These are phyloP conservation scores for Musa acuminata DNA, from an alignment of 176 grass and related monocot species.

Conservation along the genomic window DNA sequence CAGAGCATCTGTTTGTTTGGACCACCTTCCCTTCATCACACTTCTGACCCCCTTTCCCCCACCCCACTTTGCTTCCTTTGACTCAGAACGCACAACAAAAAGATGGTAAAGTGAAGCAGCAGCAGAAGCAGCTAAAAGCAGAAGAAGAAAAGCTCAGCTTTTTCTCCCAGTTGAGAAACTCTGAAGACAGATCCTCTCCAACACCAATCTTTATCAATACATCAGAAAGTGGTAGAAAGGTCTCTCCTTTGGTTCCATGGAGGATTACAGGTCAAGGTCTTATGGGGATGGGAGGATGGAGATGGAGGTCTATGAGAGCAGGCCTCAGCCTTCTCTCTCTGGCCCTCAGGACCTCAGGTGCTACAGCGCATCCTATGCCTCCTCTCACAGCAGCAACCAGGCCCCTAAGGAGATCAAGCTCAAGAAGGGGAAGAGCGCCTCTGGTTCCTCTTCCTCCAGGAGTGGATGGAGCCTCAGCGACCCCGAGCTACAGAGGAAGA, in stretches of 20 bases:
- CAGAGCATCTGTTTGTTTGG: not conserved
- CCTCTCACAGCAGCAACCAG: constrained; percentile 22
- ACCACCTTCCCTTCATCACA: not conserved
- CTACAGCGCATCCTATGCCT: constrained; percentile 51
- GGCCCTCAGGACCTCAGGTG: constrained; percentile 33
- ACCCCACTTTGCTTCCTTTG: constrained; percentile 1
- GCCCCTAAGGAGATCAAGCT: constrained; percentile 11
- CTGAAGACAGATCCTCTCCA: not conserved
- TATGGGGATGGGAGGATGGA: constrained; percentile 17
- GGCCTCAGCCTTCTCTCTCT: not conserved
- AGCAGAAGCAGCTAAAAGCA: not conserved
- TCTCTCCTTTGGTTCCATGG: constrained; percentile 9
- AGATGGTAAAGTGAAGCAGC: not conserved
- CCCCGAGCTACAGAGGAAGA: constrained; percentile 77
- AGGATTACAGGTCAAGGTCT: constrained; percentile 20
- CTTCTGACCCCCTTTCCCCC: not conserved
- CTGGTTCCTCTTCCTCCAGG: constrained; percentile 33
- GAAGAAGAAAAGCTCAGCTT: not conserved
- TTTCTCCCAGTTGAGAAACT: not conserved
- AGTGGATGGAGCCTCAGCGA: constrained; percentile 35
- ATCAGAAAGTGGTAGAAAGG: not conserved
- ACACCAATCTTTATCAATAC: not conserved
- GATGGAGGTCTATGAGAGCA: constrained; percentile 19
- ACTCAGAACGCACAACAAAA: not conserved
- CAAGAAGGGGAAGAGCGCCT: constrained; percentile 23